phyloP scores from a whole-genome alignment of 306 rosid genomes.

The Ceratonia siliqua region DNA sequence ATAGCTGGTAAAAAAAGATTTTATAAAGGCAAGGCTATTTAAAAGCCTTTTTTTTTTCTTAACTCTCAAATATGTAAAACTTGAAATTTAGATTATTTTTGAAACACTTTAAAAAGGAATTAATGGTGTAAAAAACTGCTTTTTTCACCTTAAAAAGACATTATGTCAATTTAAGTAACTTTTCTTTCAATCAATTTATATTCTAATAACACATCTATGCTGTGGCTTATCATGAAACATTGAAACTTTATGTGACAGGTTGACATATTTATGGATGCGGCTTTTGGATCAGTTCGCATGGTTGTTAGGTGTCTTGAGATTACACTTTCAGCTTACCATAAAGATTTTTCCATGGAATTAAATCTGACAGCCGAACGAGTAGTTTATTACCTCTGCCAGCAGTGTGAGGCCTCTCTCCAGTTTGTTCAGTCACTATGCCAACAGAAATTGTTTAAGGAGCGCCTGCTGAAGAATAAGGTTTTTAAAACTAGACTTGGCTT shows the following conservation, averaged over 20 bases:
- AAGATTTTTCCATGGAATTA: constrained; percentile 43
- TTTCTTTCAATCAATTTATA: constrained; percentile 10
- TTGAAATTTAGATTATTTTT: neutral
- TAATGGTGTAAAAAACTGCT: constrained; percentile 18
- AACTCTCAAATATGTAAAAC: constrained; percentile 8
- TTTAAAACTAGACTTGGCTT: constrained; percentile 30
- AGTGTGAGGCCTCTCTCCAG: constrained; percentile 96
- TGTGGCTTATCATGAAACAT: constrained; percentile 40
- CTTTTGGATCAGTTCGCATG: constrained; percentile 80
- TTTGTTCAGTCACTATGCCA: constrained; percentile 86
- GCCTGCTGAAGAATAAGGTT: constrained; percentile 87
- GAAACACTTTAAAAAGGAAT: neutral
- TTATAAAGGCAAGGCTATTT: constrained; percentile 22
- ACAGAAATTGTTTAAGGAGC: constrained; percentile 82
- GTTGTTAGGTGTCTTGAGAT: constrained; percentile 65
- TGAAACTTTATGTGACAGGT: constrained; percentile 61
- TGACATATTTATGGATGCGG: constrained; percentile 94
- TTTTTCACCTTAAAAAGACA: constrained; percentile 12
- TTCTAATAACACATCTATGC: constrained; percentile 20
- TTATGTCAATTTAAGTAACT: neutral
- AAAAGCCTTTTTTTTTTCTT: constrained; percentile 3
- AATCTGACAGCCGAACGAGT: constrained; percentile 54
- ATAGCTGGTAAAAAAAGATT: constrained; percentile 5
- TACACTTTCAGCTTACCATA: constrained; percentile 50
- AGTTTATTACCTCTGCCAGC: constrained; percentile 79